Evolutionary conservation across 805 yeast species (phyloP).

Genomic region (Ogataea paraovalis): DNA sequence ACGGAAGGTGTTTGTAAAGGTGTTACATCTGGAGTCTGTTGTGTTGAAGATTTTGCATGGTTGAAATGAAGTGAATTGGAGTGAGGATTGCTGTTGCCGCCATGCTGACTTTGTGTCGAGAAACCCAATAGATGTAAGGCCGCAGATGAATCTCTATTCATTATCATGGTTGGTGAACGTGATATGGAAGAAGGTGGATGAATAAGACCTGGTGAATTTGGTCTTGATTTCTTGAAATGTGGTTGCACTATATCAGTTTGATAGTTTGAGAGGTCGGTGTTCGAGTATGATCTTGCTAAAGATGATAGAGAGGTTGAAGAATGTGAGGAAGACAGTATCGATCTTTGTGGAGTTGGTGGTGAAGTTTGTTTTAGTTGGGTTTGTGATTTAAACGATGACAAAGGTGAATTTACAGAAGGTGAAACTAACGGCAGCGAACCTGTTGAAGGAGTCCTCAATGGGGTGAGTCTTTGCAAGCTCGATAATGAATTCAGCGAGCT

Average conservation of each 20-base stretch:
- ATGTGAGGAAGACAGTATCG: conserved; percentile 5
- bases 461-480: conserved; percentile 45
- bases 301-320: conserved; percentile 14
- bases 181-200: conserved; percentile 17
- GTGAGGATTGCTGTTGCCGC: conserved; percentile 1
- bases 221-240: conserved; percentile 44
- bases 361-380: background rate
- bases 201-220: conserved; percentile 40
- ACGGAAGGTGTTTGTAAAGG: conserved; percentile 36
- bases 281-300: conserved; percentile 31
- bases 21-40: conserved; percentile 29
- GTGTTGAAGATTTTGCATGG: conserved; percentile 5
- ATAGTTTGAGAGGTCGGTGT: conserved; percentile 35
- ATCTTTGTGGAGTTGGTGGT: conserved; percentile 6
- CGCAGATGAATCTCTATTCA: conserved; percentile 26
- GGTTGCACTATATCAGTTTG: conserved; percentile 28
- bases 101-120: conserved; percentile 12
- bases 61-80: background rate
- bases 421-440: conserved; percentile 8
- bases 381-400: background rate
- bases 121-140: conserved; percentile 29
- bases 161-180: conserved; percentile 22
- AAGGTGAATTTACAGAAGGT: background rate
- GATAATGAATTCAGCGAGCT: conserved; percentile 38
- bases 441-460: conserved; percentile 24